Evolutionary conservation across 2,329 filamentous ascomycete genomes (phyloP).

Genomic region (Ophiosphaerella herpotricha): DNA sequence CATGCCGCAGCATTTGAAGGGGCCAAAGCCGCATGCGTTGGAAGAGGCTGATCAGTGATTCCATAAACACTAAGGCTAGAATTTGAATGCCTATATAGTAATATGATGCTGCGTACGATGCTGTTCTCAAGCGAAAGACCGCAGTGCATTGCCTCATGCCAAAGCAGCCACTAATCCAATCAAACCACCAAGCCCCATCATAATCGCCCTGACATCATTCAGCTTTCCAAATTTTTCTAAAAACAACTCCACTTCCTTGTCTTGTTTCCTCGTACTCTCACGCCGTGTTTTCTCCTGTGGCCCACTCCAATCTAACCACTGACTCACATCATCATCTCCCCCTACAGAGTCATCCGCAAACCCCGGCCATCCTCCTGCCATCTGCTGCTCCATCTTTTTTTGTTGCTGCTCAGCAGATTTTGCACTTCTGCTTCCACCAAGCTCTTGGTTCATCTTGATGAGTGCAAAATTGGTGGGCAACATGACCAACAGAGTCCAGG

Average conservation of each 20-base stretch:
- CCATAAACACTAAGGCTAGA: too few relatives aligned
- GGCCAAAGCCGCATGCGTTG: constrained; percentile 35
- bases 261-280: constrained; percentile 17
- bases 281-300: constrained; percentile 23
- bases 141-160: background rate
- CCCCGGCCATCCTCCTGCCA: constrained; percentile 4
- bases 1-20: constrained; percentile 23
- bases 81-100: too few relatives aligned
- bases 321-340: constrained; percentile 27
- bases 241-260: constrained; percentile 21
- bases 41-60: constrained; percentile 12
- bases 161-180: constrained; percentile 27
- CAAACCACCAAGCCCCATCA: constrained; percentile 31
- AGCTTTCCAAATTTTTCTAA: constrained; percentile 26
- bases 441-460: constrained; percentile 29
- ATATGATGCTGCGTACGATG: too few relatives aligned
- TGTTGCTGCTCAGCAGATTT: constrained; percentile 6
- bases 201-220: constrained; percentile 27
- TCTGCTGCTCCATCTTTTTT: background rate
- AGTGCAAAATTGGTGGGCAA: constrained; percentile 28
- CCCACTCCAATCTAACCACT: constrained; percentile 33
- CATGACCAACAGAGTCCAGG: constrained; percentile 21
- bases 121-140: background rate
- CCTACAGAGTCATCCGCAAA: constrained; percentile 26
- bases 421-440: constrained; percentile 19